These are phyloP conservation scores for Boletus eberwhitei DNA, from an alignment of 768 basidiomycete genomes.

Conservation along the genomic window DNA sequence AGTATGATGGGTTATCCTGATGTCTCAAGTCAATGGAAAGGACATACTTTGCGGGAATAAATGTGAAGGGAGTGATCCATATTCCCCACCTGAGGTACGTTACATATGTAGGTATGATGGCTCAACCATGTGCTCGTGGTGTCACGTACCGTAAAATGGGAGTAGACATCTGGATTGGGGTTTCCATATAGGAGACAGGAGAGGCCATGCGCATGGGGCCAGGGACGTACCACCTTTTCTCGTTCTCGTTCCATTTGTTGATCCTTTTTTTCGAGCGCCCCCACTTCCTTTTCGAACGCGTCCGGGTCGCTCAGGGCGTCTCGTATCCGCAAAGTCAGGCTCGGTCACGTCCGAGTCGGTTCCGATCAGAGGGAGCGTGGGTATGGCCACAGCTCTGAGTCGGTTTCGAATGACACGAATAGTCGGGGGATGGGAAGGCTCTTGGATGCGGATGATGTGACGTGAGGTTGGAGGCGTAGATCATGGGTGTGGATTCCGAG, in stretches of 20 bases:
- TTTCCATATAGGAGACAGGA: constrained; percentile 49
- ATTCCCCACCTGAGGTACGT: constrained; percentile 55
- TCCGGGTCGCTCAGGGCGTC: constrained; percentile 65
- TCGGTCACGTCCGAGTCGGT: constrained; percentile 60
- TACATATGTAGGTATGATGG: not conserved
- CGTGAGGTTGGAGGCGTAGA: constrained; percentile 11
- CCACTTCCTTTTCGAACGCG: constrained; percentile 41
- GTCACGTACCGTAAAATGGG: constrained; percentile 71
- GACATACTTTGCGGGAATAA: constrained; percentile 61
- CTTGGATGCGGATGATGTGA: constrained; percentile 12
- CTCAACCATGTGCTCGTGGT: not conserved
- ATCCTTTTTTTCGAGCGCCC: constrained; percentile 34
- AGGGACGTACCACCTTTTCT: constrained; percentile 61
- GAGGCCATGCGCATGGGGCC: constrained; percentile 21
- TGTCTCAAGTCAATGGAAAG: not conserved
- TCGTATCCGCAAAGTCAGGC: constrained; percentile 69
- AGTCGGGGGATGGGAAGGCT: constrained; percentile 31
- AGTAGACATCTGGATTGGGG: constrained; percentile 73
- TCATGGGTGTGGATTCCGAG: constrained; percentile 9
- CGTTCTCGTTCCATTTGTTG: constrained; percentile 45
- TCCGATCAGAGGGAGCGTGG: constrained; percentile 39
- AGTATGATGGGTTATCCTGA: not conserved
- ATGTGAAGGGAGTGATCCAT: constrained; percentile 79
- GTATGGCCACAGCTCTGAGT: constrained; percentile 73
- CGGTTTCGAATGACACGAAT: constrained; percentile 59